phyloP scores from a whole-genome alignment of 148 eudicot species.

The Rhododendron williamsianum region DNA sequence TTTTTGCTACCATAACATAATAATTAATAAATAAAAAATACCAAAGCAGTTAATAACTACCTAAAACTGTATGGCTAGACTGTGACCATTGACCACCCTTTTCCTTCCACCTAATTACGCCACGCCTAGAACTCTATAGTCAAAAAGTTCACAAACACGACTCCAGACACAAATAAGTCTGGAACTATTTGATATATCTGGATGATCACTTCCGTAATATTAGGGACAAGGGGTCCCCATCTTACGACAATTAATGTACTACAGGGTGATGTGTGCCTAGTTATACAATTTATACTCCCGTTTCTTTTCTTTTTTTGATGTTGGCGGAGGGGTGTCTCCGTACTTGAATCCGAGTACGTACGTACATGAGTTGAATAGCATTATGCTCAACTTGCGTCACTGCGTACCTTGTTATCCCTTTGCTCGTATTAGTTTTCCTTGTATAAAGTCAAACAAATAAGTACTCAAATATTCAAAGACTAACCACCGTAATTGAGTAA shows the following conservation, averaged over 20 bases:
- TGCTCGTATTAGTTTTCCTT: too few species aligned
- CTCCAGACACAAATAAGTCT: background rate
- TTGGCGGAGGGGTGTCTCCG: too few species aligned
- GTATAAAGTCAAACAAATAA: background rate
- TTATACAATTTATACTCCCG: background rate
- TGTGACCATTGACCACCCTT: background rate
- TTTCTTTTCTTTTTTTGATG: too few species aligned
- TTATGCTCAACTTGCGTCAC: too few species aligned
- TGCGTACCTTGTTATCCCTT: background rate
- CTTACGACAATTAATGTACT: too few species aligned
- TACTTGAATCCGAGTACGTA: background rate
- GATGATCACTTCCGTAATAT: too few species aligned
- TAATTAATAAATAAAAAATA: background rate
- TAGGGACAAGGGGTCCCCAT: too few species aligned
- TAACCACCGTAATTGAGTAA: background rate
- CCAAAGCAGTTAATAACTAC: background rate
- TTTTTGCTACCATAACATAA: background rate
- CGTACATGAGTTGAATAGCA: background rate
- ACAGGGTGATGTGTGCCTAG: too few species aligned
- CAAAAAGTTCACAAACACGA: too few species aligned
- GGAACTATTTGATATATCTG: too few species aligned
- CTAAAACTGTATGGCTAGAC: background rate
- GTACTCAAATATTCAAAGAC: background rate
- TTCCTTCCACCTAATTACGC: background rate
- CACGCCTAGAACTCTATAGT: background rate